Base-by-base conservation (phyloP, 768 basidiomycete species). In the Clitopilus hobsonii region DNA sequence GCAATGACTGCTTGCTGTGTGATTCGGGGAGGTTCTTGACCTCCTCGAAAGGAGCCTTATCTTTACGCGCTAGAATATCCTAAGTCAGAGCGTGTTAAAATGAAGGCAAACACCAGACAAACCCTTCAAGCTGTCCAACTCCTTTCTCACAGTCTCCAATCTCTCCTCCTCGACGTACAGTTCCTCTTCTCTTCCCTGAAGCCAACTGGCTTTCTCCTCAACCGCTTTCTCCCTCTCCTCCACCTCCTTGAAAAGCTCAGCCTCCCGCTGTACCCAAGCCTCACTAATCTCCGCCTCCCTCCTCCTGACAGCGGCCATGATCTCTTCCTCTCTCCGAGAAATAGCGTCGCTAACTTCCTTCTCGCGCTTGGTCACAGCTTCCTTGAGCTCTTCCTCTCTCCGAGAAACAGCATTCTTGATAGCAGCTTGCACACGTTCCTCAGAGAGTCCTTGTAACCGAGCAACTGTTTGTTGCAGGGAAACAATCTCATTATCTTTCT, bases 381-480 rank as follows among this genome's bases (percentile, higher is more conserved):
- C 70, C 1, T 87, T 79, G 29, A 91, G 71, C 61, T 89, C 89
- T 38, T 85, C 84, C 60, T 91, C 89, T 2, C 89, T 78, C 51
- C 74, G 74, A 16, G 72, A 67, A 8, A 91, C 76, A 0, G 86
- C 87, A 18, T 80, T 79, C 18, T 81, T 82, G 56, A 83, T 71
- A 27, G 76, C 76, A 5, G 59, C 55, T 29, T 84, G 80, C 20
- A 78, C 59, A 26, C 74, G 70, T 28, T 69, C 65, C 61, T 74
- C 67, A n/a, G 69, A 62, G 25, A 58, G 65, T 52, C 66, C 67
- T 51, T 76, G 76, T 22, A 76, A 67, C 38, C 74, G 77, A 5
- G 76, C 60, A 36, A 83, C 56, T n/a, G 77, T 58, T 8, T 71
- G 68, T 27, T 80, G 81, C 5, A 84, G 73, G 0, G 72, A 65